Evolutionary conservation across 129 eudicot genomes (phyloP).

Genomic region (Scalesia atractyloides): DNA sequence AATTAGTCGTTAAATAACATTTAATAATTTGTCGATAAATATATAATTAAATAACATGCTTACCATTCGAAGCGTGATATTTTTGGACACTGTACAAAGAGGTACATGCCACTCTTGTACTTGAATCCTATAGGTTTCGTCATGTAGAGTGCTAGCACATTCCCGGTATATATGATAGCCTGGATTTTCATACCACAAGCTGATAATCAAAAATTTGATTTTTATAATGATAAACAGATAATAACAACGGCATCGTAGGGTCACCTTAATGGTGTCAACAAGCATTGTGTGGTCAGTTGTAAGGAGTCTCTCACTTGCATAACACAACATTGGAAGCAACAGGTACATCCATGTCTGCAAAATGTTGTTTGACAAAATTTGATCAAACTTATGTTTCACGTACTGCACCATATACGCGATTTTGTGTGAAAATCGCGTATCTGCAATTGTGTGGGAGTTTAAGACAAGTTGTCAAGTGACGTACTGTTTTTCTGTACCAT

Average conservation of each 20-base stretch:
- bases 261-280: conserved; percentile 73
- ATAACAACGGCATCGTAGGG: background rate
- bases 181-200: conserved; percentile 33
- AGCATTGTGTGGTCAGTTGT: conserved; percentile 54
- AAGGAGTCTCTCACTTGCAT: conserved; percentile 67
- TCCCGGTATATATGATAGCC: conserved; percentile 91
- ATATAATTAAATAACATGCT: background rate
- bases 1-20: background rate
- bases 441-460: background rate
- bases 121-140: conserved; percentile 79
- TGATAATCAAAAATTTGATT: conserved; percentile 2
- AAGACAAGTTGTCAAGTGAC: conserved; percentile 20
- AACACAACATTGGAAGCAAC: conserved; percentile 56
- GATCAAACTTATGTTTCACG: conserved; percentile 17
- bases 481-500: conserved; percentile 77
- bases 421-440: conserved; percentile 3
- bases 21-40: background rate
- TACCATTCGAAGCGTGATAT: conserved; percentile 88
- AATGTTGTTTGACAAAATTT: background rate
- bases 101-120: conserved; percentile 99
- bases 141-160: conserved; percentile 88
- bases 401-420: background rate
- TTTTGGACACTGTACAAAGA: conserved; percentile 90
- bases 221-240: background rate
- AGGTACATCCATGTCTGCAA: conserved; percentile 97